Base-by-base conservation (phyloP, 768 basidiomycete species). In the Pleurotus cornucopiae region DNA sequence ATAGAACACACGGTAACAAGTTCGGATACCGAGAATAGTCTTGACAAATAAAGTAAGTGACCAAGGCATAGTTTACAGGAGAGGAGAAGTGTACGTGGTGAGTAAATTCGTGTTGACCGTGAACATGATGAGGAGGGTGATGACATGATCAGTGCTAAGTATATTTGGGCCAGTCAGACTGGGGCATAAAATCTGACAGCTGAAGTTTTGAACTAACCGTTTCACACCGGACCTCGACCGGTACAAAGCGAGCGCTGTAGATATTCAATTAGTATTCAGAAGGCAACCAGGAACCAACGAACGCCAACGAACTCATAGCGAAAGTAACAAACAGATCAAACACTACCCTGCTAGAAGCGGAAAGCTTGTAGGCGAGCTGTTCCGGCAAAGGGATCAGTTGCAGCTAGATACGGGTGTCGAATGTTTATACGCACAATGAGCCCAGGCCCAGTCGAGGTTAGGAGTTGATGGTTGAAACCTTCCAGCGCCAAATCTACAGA, bases 321-420 rank as follows among this genome's bases (percentile, higher is more conserved):
- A 52, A 38, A 4, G 49, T 52, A 34, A 52, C 40, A 21, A 52
- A 52, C 6, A 52, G 14, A 41, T 52, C 49, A 23, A 52, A 52
- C 5, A 41, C 49, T 13, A 52, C 37, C 21, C 49, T 5, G 21
- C 49, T 52, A 7, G 49, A n/a, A 1, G 38, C 12, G 4, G 49
- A 52, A 6, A 52, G 39, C 4, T 52, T 52, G n/a, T 52, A 52
- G 4, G 49, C 49, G 20, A 52, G 49, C 49, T 52, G 14, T 47
- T 18, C 18, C 5, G 5, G 43, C 13, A 44, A 21, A 44, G 13
- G 26, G 37, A 30, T 30, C 26, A 34, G 12, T 30, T 3, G 0
- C 14, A 25, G n/a, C 21, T 13, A 49, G 2, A 49, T 44, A 23
- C 23, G 23, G 23, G 7, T 43, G 41, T 43, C 6, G 41, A n/a